Percentiles rank a stretch among this genome's conserved stretches.
Conservation (phyloP, 2,329 filamentous ascomycete genomes). For the Hymenoscyphus occultus region DNA sequence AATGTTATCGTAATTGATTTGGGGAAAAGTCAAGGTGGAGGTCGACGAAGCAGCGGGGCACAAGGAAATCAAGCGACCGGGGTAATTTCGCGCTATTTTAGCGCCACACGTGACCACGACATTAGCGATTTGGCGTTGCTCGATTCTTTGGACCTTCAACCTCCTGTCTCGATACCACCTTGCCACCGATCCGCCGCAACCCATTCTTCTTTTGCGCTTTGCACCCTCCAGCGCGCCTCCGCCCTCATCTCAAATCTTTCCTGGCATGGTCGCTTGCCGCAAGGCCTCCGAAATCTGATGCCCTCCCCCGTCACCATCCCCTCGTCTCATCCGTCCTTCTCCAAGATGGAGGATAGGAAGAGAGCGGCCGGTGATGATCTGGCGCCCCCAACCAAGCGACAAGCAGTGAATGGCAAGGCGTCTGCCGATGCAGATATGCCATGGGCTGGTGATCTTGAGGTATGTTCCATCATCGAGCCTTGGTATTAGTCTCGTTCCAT, state of each 20-base stretch:
- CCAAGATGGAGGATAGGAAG: slow-evolving; percentile 99
- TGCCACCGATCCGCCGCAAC: slow-evolving; percentile 8
- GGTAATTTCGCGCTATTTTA: not conserved
- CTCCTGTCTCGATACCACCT: not conserved
- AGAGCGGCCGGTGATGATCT: slow-evolving; percentile 85
- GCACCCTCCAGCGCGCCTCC: slow-evolving; percentile 16
- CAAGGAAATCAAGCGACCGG: not conserved
- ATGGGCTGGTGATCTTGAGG: slow-evolving; percentile 69
- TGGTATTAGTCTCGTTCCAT: slow-evolving; percentile 18
- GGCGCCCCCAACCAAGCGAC: slow-evolving; percentile 86
- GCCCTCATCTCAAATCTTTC: slow-evolving; percentile 22
- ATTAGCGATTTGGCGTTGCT: not conserved
- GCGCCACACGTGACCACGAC: not conserved
- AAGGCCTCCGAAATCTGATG: slow-evolving; percentile 67
- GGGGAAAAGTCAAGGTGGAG: not conserved
- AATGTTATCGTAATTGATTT: not conserved
- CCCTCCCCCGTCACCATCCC: slow-evolving; percentile 64
- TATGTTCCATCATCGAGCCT: slow-evolving; percentile 49
- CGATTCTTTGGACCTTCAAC: slow-evolving; percentile 8
- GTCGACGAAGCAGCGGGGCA: not conserved
- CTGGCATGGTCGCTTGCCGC: slow-evolving; percentile 35
- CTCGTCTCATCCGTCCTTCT: slow-evolving; percentile 75
- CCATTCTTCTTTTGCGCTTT: slow-evolving; percentile 13
- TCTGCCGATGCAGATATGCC: slow-evolving; percentile 67
- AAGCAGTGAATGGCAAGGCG: slow-evolving; percentile 78